phyloP scores from a whole-genome alignment of 768 basidiomycete species.

The Mycena latifolia region DNA sequence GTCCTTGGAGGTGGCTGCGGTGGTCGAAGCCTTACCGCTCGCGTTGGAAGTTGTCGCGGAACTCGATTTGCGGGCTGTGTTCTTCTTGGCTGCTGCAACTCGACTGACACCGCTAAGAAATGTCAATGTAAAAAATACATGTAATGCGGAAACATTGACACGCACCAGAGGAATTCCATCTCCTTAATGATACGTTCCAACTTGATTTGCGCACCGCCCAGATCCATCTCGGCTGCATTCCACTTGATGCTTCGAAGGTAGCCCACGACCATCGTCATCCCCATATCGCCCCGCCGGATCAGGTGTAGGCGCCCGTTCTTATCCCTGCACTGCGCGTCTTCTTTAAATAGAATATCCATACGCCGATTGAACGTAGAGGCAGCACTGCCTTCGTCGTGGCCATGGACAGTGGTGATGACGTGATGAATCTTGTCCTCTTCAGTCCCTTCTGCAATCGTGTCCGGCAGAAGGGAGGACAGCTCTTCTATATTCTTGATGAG shows the following conservation, averaged over 20 bases:
- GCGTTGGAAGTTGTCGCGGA: too few relatives aligned
- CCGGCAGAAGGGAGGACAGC: background rate
- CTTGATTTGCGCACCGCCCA: constrained; percentile 9
- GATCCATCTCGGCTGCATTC: background rate
- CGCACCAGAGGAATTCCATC: constrained; percentile 18
- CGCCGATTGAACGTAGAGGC: constrained; percentile 19
- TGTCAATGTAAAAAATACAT: background rate
- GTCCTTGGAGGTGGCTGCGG: background rate
- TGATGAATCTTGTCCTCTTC: constrained; percentile 17
- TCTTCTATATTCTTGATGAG: constrained; percentile 16
- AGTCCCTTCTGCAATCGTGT: background rate
- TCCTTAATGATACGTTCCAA: constrained; percentile 14
- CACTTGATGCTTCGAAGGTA: constrained; percentile 22
- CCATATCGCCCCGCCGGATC: constrained; percentile 15
- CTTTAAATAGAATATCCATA: constrained; percentile 23
- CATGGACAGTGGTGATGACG: constrained; percentile 9
- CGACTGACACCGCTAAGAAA: background rate
- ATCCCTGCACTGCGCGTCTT: constrained; percentile 11
- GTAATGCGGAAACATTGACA: background rate
- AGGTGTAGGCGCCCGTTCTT: constrained; percentile 8
- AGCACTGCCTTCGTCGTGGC: background rate
- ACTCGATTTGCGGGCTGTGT: background rate
- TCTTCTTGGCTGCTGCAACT: background rate
- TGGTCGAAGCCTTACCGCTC: too few relatives aligned
- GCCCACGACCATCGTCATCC: background rate